Base-by-base conservation (phyloP, 2,329 filamentous ascomycete genomes). In the Fusarium humuli region DNA sequence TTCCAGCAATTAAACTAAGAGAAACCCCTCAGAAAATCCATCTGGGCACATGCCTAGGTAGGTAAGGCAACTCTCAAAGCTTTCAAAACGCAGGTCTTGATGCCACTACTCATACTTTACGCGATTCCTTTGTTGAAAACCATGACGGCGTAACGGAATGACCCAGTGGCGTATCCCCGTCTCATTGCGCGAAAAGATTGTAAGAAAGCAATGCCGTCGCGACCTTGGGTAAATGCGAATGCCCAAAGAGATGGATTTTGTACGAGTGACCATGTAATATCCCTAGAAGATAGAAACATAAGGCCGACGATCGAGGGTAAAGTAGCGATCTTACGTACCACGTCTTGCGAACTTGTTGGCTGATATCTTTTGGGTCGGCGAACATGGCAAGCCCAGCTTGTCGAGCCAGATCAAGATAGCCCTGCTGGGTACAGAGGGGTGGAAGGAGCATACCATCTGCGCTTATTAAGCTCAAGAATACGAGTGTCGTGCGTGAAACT, bases 181-280 rank as follows among this genome's bases (percentile, higher is more conserved):
- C 86, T 80, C 87, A 89, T 89, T 9, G 87, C 87, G 18, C 87
- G 82, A 78, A 90, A 90, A 2, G 87, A 85, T 75, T 89, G 87
- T 61, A 90, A 76, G 69, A 89, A 90, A 6, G 87, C 86, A 44
- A 90, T 83, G 4, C 86, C 87, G 67, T 90, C 87, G 52, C 87
- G 79, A 13, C 87, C 87, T 71, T 89, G 87, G 23, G 85, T 85
- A 44, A 89, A 83, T 7, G 87, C 87, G 67, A 89, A 88, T 1
- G 87, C 85, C 87, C 87, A 89, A 10, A 90, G 81, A 5, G 86
- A 84, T 1, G 87, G 87, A 27, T 86, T 88, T 65, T 88, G 86
- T 18, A 90, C 83, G 12, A 90, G 79, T 10, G 82, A 81, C 87
- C 87, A 89, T 18, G 86, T 87, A n/a, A 90, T 88, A 69, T 90